Base-by-base conservation (phyloP, 441 rosid species). In the Mallotus repandus region DNA sequence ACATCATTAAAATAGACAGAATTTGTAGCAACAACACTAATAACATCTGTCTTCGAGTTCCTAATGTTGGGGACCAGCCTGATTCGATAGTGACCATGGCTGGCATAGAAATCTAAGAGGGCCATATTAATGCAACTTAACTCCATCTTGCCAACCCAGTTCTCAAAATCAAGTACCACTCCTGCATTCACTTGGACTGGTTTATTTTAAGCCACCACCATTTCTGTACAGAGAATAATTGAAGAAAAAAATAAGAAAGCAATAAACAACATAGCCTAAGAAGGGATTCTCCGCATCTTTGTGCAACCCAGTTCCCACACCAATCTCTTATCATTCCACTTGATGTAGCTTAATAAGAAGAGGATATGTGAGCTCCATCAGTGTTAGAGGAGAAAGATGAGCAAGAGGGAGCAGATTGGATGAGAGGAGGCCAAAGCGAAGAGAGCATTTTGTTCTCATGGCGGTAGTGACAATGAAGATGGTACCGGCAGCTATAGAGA, bases 11-110 rank as follows among this genome's bases (percentile, higher is more conserved):
- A 12, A 52, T 16, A 10, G 7, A 61, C 43, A 52, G 22, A n/a
- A 81, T 83, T 82, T 52, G 83, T 74, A 2, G 73, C 72, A 16
- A 86, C 79, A 1, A 86, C 86, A 32, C 25, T 70, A 66, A 86
- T 74, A 21, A 72, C 82, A 72, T 80, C 79, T 48, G 15, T 15
- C 7, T 52, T 53, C 38, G 87, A 79, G 63, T 85, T 81, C 22
- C 71, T 74, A 21, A 41, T 2, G 38, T 73, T 49, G 18, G 81
- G 35, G 38, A 63, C 43, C 5, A 86, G 32, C 41, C 87, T 78
- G 55, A 79, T 84, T 18, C 53, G 70, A 53, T 70, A 84, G 43
- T 81, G 50, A 68, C 55, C 16, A 60, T 74, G 45, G 11, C 53
- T n/a, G 0, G 70, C 74, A 70, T 86, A 82, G 67, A 82, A 82